Base-by-base conservation (phyloP, 2,329 filamentous ascomycete genomes). In the Penicillium sp. region DNA sequence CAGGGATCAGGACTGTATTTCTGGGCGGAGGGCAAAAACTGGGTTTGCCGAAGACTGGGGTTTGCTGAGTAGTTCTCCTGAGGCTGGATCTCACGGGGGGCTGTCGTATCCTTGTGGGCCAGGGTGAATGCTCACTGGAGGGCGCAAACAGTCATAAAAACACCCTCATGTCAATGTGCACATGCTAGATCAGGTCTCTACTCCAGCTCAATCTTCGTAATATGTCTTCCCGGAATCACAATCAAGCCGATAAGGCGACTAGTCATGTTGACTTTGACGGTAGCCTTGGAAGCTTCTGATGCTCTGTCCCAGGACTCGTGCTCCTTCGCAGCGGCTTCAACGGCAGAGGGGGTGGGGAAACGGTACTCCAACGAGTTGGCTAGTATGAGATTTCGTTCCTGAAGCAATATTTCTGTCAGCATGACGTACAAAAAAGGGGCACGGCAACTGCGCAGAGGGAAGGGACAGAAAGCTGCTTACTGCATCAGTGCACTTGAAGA, bases 401-500 rank as follows among this genome's bases (percentile, higher is more conserved):
- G 20, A 8, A 29, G 10, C 26, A 32, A 6, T 13, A 21, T 3
- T 44, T 43, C 5, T 9, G 29, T 60, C 49, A 60, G 54, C 36
- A 50, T 33, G 36, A 30, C 17, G 36, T 30, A 7, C 18, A 24
- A 17, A 21, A 2, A 12, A 18, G 13, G 3, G 3, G 6, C 8
- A 17, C 21, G 15, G 12, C 30, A 43, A 18, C 26, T 34, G n/a
- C 23, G n/a, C 36, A 34, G 33, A 34, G 8, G 9, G 18, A n/a
- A 9, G 21, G 7, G 13, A 13, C 13, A 15, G 13, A 17, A 24
- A 46, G 30, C 33, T 42, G 79, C 83, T 44, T 76, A 95, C 91
- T 53, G 88, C 85, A 77, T 99, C 94, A 24, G 92, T 97, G 77
- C 94, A 99, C 74, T 95, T 97, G 75, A 99, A 89, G 58, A 86